These are phyloP conservation scores for Termitomyces sp. DNA, from an alignment of 768 basidiomycete species.

Conservation along the genomic window DNA sequence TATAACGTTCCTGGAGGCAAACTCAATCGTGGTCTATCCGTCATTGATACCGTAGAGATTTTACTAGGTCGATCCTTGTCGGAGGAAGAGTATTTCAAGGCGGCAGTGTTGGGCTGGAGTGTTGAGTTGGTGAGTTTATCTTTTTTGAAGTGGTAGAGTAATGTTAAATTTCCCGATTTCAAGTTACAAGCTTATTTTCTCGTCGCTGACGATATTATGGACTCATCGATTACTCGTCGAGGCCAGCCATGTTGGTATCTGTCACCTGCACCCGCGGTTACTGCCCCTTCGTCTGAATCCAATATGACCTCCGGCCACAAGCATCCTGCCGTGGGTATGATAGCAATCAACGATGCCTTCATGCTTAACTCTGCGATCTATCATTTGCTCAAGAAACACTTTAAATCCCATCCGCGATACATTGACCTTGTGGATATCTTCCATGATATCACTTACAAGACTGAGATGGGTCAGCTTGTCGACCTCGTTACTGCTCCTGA, in stretches of 20 bases:
- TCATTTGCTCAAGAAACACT: slow-evolving; percentile 81
- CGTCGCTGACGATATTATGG: slow-evolving; percentile 98
- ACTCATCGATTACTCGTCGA: slow-evolving; percentile 86
- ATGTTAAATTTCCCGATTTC: slow-evolving; percentile 1
- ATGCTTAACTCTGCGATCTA: slow-evolving; percentile 96
- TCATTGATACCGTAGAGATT: slow-evolving; percentile 90
- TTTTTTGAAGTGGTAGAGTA: not conserved
- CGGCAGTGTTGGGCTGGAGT: slow-evolving; percentile 91
- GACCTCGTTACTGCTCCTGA: slow-evolving; percentile 96
- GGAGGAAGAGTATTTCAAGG: slow-evolving; percentile 84
- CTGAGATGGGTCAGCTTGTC: slow-evolving; percentile 94
- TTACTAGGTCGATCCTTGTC: slow-evolving; percentile 63
- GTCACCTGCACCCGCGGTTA: slow-evolving; percentile 16
- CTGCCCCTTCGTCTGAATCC: slow-evolving; percentile 13
- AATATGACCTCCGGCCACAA: slow-evolving; percentile 12
- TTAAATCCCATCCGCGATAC: slow-evolving; percentile 77
- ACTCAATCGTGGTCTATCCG: slow-evolving; percentile 94
- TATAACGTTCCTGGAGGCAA: slow-evolving; percentile 97
- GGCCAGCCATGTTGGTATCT: slow-evolving; percentile 96
- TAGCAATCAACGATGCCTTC: slow-evolving; percentile 95
- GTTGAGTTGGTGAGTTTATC: slow-evolving; percentile 77
- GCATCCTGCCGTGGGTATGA: slow-evolving; percentile 56
- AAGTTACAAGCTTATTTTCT: slow-evolving; percentile 98
- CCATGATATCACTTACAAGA: slow-evolving; percentile 87
- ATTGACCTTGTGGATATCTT: slow-evolving; percentile 88